These are phyloP conservation scores for Collybia mongolica DNA, from an alignment of 768 basidiomycete genomes.

Conservation along the genomic window DNA sequence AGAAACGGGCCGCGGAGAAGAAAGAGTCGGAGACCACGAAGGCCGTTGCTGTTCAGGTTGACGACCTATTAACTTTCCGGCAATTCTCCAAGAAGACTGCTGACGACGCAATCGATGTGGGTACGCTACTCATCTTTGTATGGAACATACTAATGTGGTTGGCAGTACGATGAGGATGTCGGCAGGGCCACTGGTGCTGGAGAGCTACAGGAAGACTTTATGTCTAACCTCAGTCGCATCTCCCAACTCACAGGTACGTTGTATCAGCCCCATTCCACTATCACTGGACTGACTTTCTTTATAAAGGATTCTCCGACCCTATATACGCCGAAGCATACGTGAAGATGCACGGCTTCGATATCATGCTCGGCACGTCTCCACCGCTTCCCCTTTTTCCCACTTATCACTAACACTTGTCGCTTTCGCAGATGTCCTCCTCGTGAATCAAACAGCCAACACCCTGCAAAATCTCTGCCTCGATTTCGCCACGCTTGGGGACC, in stretches of 20 bases:
- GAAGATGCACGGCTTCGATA: conserved; percentile 97
- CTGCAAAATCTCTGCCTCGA: conserved; percentile 96
- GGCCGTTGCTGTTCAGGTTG: conserved; percentile 79
- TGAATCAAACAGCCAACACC: conserved; percentile 93
- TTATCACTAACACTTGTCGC: background rate
- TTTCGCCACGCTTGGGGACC: conserved; percentile 94
- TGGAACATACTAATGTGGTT: conserved; percentile 5
- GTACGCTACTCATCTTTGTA: conserved; percentile 15
- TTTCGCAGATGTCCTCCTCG: conserved; percentile 81
- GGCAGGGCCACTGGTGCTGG: conserved; percentile 84
- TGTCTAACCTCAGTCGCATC: conserved; percentile 91
- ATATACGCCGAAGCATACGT: conserved; percentile 98
- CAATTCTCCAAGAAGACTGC: conserved; percentile 93
- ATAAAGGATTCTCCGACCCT: conserved; percentile 90
- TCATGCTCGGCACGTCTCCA: conserved; percentile 67
- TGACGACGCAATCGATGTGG: conserved; percentile 75
- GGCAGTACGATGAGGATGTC: conserved; percentile 85
- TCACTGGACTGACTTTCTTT: background rate
- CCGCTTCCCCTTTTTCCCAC: background rate
- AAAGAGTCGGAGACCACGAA: conserved; percentile 75
- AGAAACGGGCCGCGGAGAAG: conserved; percentile 92
- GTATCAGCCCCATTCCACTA: background rate
- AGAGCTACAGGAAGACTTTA: conserved; percentile 88
- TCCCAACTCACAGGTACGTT: conserved; percentile 86
- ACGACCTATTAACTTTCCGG: conserved; percentile 88